Evolutionary conservation across 805 yeast species (phyloP), one percentile per base, ranked within the genome.

Genomic region (Yamadazyma olivae): DNA sequence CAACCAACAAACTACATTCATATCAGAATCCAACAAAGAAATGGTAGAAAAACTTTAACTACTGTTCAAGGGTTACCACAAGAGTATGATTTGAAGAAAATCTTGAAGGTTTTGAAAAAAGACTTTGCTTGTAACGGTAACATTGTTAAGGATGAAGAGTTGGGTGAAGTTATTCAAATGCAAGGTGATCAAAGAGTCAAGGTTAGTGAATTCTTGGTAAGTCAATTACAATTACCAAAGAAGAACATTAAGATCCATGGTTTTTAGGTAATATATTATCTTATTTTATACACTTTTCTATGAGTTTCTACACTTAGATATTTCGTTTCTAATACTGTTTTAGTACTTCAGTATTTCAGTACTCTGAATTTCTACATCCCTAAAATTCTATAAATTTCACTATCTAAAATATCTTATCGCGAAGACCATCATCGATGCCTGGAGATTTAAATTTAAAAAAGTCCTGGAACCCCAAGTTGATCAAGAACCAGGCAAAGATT

Each of bases 41-140:
- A 93, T 74, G 99, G 99, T 63, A 90, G 98, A 74, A 91, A 91
- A 72, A 91, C 98, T 46, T 79, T 91, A 63, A 91, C 99, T 50
- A 91, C 99, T 27, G 98, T 91, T 45, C 98, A 93, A 73, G 99
- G 99, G 59, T 78, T 91, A 44, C 97, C 98, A 48, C 80, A 70
- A 46, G 98, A 93, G 67, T 91, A 88, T 68, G 99, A 91, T 63
- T 73, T 85, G 64, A 91, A 91, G 75, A 87, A 91, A 61, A 89
- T 91, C 55, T 75, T 91, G 55, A 87, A 88, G 66, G 95, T 88
- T 41, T 75, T 91, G 59, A 91, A 93, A 79, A 93, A 93, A 69
- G 98, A 93, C 64, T 91, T 93, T 63, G 99, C 97, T 50, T 93
- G 98, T 71, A 91, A 91, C 67, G 99, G 99, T 67, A 91, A 90